Base-by-base conservation (phyloP, 441 rosid species). In the Bruguiera hainesii region DNA sequence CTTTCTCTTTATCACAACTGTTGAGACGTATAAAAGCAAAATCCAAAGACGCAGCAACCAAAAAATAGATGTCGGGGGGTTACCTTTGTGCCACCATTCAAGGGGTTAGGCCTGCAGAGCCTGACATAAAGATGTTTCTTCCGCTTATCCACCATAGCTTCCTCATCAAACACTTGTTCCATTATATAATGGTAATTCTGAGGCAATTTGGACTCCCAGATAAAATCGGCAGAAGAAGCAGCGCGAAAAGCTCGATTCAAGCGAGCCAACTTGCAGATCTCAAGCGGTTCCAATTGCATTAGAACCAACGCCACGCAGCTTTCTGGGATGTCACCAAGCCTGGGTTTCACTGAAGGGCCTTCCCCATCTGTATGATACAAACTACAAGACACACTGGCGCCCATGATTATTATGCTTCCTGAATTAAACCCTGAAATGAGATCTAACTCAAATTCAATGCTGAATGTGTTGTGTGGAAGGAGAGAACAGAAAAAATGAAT, bases 171-270 rank as follows among this genome's bases (percentile, higher is more conserved):
- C 69, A 85, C 82, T 64, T 76, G 73, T 51, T 74, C 82, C 20
- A 78, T 68, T 28, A 89, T 76, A 37, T 68, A 75, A 25, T 19
- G 26, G 57, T 87, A 87, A 60, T 80, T 89, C 31, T 80, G 73
- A 61, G 93, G 97, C 67, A 90, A 67, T 69, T 89, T 90, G 4
- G 79, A 61, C 30, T 84, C 91, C 97, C 97, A 90, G 9, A 90
- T 77, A 67, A 89, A 89, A 85, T 89, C 87, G 33, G 97, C 96
- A 0, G 81, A 83, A 21, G 97, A 90, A 33, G 93, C 91, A 3
- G 81, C 77, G 23, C 74, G 85, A 60, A 90, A 90, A 4, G 84
- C 70, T 46, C 81, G 71, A 63, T 83, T 89, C 73, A 90, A 63
- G 23, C 83, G 74, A 59, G 95, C 93, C 63, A 90, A 77, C 61